Base-by-base conservation (phyloP, 179 eudicot genomes). In the Silene vulgaris region DNA sequence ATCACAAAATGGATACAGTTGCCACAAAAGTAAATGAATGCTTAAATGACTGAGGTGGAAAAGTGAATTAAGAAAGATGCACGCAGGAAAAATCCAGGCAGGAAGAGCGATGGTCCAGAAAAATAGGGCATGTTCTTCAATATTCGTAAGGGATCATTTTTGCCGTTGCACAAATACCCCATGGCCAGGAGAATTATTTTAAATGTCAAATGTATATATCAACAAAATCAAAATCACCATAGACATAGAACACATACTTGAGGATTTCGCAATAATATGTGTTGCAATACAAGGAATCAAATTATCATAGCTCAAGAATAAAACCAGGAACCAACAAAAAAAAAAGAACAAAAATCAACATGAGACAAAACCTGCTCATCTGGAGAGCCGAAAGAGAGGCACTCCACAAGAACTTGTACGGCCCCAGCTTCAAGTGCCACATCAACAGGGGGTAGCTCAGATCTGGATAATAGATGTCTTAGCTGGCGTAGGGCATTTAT, bases 401-500 rank as follows among this genome's bases (percentile, higher is more conserved):
- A 89, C 82, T 88, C 97, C 81, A 89, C 92, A 75, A 96, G 96
- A 32, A 86, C 72, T 78, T 89, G 86, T 71, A 96, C 84, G 45
- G 88, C 97, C 80, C 97, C 99, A 73, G 90, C 89, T 74, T 82
- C 82, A 65, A 96, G 85, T 4, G 98, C 98, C 72, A 92, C 87
- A 80, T 93, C 99, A 81, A 96, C 89, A 57, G 99, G 98, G 78
- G 97, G 99, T 35, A 86, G 88, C 80, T 96, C 99, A 14, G 99
- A 91, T 86, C 79, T 88, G 65, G 98, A 89, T 84, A 96, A 82
- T 59, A 93, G 74, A 13, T 88, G 85, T 84, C 99, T 88, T 70
- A 96, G 72, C 75, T 87, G 89, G 71, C 93, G 97, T 73, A 96
- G 87, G 69, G 98, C 88, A 81, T 71, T 74, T 61, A 96, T 88